Evolutionary conservation across 2,329 filamentous ascomycete species (phyloP), one percentile per base, ranked within the genome.

Genomic region (Biscogniauxia sp.): DNA sequence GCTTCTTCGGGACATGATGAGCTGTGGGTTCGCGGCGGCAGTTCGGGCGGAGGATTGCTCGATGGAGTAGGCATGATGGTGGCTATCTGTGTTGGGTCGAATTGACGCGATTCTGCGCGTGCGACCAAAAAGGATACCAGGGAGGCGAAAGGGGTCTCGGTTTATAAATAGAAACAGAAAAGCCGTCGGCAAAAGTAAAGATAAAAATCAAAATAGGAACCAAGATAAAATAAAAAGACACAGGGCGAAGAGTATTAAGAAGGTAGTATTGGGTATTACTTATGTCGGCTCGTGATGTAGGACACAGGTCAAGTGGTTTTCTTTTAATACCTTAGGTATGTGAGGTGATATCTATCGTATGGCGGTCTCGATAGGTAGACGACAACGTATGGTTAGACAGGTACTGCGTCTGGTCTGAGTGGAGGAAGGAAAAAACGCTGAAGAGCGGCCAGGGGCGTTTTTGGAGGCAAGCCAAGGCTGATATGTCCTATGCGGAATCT

Each of bases 1-100:
- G 61, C 20, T 54, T 74, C 72, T 17, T 74, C 72, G 23, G 72
- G 72, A 64, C 72, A 74, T 61, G 70, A 71, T 20, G 71, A 72
- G 63, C 67, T 70, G 41, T 73, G 70, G 17, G 68, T 68, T 61
- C 72, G 64, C 8, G 70, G 64, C 37, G 70, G 69, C 20, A 70
- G 61, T 51, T 70, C 66, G 15, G 71, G 64, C 50, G 69, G 69
- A 25, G 66, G 66, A 60, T 69, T 70, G 56, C 61, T 70, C 19
- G 72, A 72, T 37, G 71, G 70, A 20, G 71, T 74, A 62, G 72
- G 71, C 70, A 74, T 73, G 61, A 51, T 65, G 37, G 11, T n/a
- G 5, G 15, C 6, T 45, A 45, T 17, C 17, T 45, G 37, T 65
- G 57, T 51, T 54, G 52, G 25, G 57, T 54, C 52, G 28, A 20